A percentile compares a stretch with the other conserved stretches of the same genome.
Evolutionary conservation across 805 yeast genomes (phyloP).

Genomic region (Barnettozyma botsteinii): DNA sequence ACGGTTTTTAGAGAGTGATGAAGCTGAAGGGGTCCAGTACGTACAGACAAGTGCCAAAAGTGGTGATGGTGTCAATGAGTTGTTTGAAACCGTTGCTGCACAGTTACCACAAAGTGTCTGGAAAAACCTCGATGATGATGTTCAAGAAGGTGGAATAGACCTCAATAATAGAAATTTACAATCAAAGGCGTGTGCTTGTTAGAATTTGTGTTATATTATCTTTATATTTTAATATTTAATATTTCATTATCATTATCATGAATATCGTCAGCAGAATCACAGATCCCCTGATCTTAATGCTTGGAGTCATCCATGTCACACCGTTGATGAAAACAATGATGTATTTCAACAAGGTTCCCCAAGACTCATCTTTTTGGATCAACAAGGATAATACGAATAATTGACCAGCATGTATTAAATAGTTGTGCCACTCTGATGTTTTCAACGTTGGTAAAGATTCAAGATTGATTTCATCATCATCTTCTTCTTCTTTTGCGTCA

Average conservation of each 20-base stretch:
- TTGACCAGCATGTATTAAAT: not conserved
- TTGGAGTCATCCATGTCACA: not conserved
- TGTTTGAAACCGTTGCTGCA: constrained; percentile 39
- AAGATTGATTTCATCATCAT: no score
- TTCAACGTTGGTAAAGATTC: no score
- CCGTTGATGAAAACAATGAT: constrained; percentile 1
- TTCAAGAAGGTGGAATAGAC: constrained; percentile 25
- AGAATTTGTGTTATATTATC: not conserved
- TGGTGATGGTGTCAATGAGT: constrained; percentile 51
- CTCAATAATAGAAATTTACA: constrained; percentile 18
- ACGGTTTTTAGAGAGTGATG: not conserved
- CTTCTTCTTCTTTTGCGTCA: no score
- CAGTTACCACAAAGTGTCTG: constrained; percentile 36
- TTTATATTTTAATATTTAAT: no score
- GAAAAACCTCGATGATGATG: constrained; percentile 16
- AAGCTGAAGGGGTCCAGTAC: constrained; percentile 8
- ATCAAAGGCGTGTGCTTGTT: not conserved
- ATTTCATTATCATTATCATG: no score
- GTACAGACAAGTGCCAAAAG: constrained; percentile 46
- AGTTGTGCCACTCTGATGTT: no score
- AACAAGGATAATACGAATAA: not conserved
- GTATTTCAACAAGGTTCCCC: constrained; percentile 1
- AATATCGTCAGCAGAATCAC: not conserved
- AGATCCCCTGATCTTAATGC: not conserved
- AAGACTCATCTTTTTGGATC: not conserved